Conservation (phyloP, 257 asterid genomes). For the Vinca minor region DNA sequence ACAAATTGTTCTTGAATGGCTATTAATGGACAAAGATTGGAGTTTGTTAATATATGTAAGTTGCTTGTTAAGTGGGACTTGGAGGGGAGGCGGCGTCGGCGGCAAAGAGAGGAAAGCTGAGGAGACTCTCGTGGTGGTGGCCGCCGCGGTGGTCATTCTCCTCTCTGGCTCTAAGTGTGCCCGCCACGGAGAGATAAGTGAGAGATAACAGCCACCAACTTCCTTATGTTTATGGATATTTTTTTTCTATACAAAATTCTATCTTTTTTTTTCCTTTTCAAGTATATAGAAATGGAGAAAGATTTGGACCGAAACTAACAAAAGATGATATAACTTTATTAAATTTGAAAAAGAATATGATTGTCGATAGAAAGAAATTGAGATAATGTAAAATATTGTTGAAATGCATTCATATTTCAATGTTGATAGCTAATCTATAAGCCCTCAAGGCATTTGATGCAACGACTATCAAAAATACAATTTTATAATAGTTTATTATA, state of each 20-base stretch:
- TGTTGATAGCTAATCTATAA: no score
- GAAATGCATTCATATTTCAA: no score
- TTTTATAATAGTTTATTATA: no score
- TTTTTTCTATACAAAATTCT: background rate
- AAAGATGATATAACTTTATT: no score
- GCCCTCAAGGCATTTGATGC: no score
- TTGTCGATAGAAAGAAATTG: no score
- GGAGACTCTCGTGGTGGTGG: conserved; percentile 32
- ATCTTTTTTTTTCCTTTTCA: background rate
- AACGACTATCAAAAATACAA: no score
- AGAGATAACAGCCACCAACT: conserved; percentile 18
- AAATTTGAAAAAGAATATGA: no score
- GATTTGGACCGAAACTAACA: no score
- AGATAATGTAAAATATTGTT: no score
- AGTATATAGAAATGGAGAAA: no score
- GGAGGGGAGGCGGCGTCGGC: conserved; percentile 19
- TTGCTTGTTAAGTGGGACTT: conserved; percentile 10
- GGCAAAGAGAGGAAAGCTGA: conserved; percentile 26
- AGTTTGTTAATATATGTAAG: conserved; percentile 15
- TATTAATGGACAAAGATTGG: conserved; percentile 14
- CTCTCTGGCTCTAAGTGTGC: conserved; percentile 17
- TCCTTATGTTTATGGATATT: conserved; percentile 42
- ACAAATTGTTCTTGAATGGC: conserved; percentile 15
- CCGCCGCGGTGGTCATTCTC: conserved; percentile 31
- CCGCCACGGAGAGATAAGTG: conserved; percentile 13